Base-by-base conservation (phyloP, 2,329 filamentous ascomycete genomes). In the Rosellinia necatrix region DNA sequence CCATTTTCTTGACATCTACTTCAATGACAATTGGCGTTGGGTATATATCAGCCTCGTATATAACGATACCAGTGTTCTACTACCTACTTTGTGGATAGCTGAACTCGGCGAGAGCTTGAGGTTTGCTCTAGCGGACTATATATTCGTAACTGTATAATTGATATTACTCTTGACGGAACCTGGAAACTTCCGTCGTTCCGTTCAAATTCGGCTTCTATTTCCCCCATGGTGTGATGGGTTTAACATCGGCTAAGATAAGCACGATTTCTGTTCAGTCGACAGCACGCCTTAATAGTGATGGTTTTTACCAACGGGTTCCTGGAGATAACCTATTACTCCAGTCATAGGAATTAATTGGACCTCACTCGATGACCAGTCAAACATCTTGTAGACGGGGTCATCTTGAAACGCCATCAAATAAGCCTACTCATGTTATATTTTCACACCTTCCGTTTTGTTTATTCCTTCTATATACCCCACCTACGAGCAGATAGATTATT, bases 81-180 rank as follows among this genome's bases (percentile, higher is more conserved):
- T 52, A 41, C 35, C 34, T 56, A 27, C 43, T 19, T 47, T 38
- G 29, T 49, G 35, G 34, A 44, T 49, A 46, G 49, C 41, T 52
- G 49, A 42, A 59, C 51, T 53, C 50, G 52, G 29, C 38, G 51
- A 49, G 49, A 47, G 46, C 17, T 49, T 42, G 53, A 57, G 43
- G 51, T 53, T 51, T 61, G 42, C 54, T 42, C 43, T 51, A 42
- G 60, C 52, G 54, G 64, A 58, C 60, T 62, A 62, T 59, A 66
- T 69, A 68, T 66, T 69, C 65, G 63, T 63, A 64, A 59, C 57
- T 68, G 67, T 69, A 65, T 69, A 69, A 66, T 66, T 66, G 62
- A 67, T 66, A 65, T 57, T 60, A 60, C 54, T 60, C 35, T 57
- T 60, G 17, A 29, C 13, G 76, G 27, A 50, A 49, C 51, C 19